Evolutionary conservation across 2,329 filamentous ascomycete genomes (phyloP).

Genomic region (Colletotrichum zoysiae): DNA sequence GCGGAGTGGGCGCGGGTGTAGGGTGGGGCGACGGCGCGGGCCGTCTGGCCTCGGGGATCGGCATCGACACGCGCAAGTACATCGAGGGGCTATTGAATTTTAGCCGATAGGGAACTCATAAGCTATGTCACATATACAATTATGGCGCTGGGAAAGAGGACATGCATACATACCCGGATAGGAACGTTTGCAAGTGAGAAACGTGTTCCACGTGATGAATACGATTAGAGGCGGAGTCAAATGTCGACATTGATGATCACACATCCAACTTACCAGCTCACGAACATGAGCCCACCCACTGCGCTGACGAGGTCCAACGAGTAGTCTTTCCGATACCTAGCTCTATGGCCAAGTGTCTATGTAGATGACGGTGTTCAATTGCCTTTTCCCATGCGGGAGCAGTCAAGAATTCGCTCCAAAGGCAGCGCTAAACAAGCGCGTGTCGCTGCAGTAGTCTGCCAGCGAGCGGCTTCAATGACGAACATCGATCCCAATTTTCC

Average conservation of each 20-base stretch:
- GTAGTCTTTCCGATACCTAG: not conserved
- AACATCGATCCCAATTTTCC: not conserved
- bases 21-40: constrained; percentile 68
- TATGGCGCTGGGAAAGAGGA: not conserved
- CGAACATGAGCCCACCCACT: not conserved
- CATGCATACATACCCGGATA: not conserved
- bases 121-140: not conserved
- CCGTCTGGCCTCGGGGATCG: constrained; percentile 78
- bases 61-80: constrained; percentile 81
- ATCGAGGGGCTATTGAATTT: constrained; percentile 79
- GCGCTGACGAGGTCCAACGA: not conserved
- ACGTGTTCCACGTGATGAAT: not conserved
- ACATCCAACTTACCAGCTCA: not conserved
- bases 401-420: not conserved
- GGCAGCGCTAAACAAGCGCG: not conserved
- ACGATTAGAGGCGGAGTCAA: not conserved
- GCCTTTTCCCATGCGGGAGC: not conserved
- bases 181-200: not conserved
- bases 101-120: constrained; percentile 53
- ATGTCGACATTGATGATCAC: not conserved
- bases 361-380: too few relatives aligned
- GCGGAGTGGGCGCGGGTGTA: constrained; percentile 52
- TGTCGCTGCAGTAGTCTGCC: not conserved
- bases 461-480: not conserved
- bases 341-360: not conserved